A percentile compares a stretch with the other conserved stretches of the same genome.
Conservation (phyloP, 2,329 filamentous ascomycete species). For the Dothidotthia symphoricarpi region DNA sequence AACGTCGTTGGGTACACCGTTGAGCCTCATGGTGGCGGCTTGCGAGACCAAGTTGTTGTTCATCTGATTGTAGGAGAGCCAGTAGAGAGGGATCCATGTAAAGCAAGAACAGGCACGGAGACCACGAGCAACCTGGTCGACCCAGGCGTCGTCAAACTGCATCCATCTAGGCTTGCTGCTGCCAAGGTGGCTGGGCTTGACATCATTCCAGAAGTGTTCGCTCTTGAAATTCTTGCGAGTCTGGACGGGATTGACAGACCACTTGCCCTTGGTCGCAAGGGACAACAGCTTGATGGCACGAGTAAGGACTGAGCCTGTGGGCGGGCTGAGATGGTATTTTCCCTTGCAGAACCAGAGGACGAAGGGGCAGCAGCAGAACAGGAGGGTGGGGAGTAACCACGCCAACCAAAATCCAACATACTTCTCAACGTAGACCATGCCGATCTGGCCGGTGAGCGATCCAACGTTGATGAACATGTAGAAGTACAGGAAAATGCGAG, state of each 20-base stretch:
- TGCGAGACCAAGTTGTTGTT: constrained; percentile 57
- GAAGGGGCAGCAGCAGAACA: constrained; percentile 63
- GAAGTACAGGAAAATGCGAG: constrained; percentile 55
- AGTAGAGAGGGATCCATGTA: constrained; percentile 55
- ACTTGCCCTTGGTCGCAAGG: constrained; percentile 63
- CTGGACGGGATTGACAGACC: constrained; percentile 59
- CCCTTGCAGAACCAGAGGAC: constrained; percentile 61
- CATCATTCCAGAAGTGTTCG: constrained; percentile 63
- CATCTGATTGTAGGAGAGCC: constrained; percentile 55
- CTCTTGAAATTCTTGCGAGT: constrained; percentile 60
- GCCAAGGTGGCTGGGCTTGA: constrained; percentile 65
- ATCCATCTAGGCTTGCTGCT: constrained; percentile 66
- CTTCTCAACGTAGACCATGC: constrained; percentile 73
- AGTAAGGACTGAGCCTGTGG: constrained; percentile 68
- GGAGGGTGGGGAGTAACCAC: constrained; percentile 64
- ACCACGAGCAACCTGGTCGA: constrained; percentile 55
- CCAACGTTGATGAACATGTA: constrained; percentile 60
- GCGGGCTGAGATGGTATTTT: constrained; percentile 62
- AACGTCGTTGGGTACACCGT: constrained; percentile 57
- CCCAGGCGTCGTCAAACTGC: constrained; percentile 81
- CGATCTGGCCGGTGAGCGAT: constrained; percentile 66
- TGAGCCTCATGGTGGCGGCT: constrained; percentile 53
- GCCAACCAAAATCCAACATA: constrained; percentile 75
- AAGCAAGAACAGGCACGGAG: constrained; percentile 44
- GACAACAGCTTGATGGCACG: constrained; percentile 64